A percentile compares a stretch with the other conserved stretches of the same genome.
phyloP scores from a whole-genome alignment of 164 flowering plant species.

The Akebia trifoliata region DNA sequence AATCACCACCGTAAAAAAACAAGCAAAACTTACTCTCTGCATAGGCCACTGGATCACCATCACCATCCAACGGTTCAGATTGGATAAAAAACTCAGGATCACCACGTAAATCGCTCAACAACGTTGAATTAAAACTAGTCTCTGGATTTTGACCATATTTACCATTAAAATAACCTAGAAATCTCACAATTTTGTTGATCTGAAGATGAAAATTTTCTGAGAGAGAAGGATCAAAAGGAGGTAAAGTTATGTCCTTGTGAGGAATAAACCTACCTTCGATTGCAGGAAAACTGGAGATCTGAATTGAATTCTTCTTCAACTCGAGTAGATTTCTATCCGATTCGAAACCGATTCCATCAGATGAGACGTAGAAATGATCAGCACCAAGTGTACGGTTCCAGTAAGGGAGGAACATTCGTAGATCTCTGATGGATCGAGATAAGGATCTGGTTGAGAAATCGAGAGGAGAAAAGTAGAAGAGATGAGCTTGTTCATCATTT shows the following conservation, averaged over 20 bases:
- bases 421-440: slow-evolving; percentile 33
- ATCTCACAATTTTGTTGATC: slow-evolving; percentile 8
- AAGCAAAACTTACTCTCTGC: slow-evolving; percentile 52
- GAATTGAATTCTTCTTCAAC: slow-evolving; percentile 70
- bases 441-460: slow-evolving; percentile 34
- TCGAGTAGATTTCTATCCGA: slow-evolving; percentile 68
- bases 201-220: slow-evolving; percentile 1
- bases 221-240: slow-evolving; percentile 22
- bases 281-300: slow-evolving; percentile 57
- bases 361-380: slow-evolving; percentile 64
- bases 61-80: slow-evolving; percentile 32
- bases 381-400: slow-evolving; percentile 89
- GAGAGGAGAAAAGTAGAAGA: slow-evolving; percentile 57
- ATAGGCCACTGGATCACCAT: no score
- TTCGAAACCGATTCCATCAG: slow-evolving; percentile 39
- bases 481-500: slow-evolving; percentile 56
- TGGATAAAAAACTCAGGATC: slow-evolving; percentile 45
- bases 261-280: slow-evolving; percentile 44
- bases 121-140: neutral
- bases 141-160: neutral
- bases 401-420: slow-evolving; percentile 43
- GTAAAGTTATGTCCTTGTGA: slow-evolving; percentile 68
- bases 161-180: slow-evolving; percentile 29
- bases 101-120: slow-evolving; percentile 25
- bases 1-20: slow-evolving; percentile 39